Conservation (phyloP, 2,329 filamentous ascomycete species). For the Aspergillus floridensis region DNA sequence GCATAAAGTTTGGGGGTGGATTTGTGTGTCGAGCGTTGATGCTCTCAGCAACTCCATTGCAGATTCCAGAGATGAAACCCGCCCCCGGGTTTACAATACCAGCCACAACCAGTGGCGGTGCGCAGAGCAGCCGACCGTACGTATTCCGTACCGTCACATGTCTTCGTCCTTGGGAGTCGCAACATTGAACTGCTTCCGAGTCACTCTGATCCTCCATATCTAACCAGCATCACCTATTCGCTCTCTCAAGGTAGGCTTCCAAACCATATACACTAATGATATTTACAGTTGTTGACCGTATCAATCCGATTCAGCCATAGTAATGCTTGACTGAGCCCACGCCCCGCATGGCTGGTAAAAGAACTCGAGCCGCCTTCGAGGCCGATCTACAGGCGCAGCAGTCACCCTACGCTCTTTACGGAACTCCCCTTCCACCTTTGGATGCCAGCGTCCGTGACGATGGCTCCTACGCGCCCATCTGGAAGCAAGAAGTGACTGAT, state of each 20-base stretch:
- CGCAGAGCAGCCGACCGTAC: not conserved
- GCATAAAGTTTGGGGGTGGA: too few relatives aligned
- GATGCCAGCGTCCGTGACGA: conserved; percentile 79
- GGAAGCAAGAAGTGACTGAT: conserved; percentile 97
- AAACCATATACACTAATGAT: not conserved
- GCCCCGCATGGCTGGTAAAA: conserved; percentile 69
- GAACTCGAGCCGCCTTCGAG: conserved; percentile 75
- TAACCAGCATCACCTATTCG: not conserved
- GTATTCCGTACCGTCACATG: not conserved
- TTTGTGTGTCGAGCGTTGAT: too few relatives aligned
- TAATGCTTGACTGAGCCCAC: conserved; percentile 1
- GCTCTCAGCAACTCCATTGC: too few relatives aligned
- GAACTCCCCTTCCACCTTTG: conserved; percentile 76
- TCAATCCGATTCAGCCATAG: not conserved
- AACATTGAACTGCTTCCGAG: not conserved
- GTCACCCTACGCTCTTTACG: conserved; percentile 74
- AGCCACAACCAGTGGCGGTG: not conserved
- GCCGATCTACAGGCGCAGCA: conserved; percentile 65
- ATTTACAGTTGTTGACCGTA: not conserved
- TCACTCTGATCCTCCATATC: not conserved
- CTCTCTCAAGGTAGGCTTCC: not conserved
- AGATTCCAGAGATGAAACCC: not conserved
- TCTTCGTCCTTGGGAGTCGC: not conserved
- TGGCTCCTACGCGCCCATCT: conserved; percentile 88
- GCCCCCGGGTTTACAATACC: not conserved